These are phyloP conservation scores for Eutrema japonicum DNA, from an alignment of 345 rosid genomes.

Conservation along the genomic window DNA sequence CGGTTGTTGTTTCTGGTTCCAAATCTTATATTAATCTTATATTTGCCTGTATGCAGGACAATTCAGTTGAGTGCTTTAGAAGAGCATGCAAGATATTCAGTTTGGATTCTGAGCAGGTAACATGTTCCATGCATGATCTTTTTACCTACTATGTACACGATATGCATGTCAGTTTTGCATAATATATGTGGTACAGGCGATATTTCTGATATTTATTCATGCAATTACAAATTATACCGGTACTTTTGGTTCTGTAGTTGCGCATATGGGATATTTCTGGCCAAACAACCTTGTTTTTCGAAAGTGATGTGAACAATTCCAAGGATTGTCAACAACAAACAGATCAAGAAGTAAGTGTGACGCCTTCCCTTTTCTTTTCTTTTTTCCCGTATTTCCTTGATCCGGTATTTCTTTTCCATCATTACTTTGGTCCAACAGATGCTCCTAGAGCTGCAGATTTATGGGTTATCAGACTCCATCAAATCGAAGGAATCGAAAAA, in stretches of 20 bases:
- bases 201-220: constrained; percentile 41
- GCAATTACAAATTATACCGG: not conserved
- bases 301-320: constrained; percentile 57
- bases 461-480: constrained; percentile 91
- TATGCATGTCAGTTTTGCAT: constrained; percentile 21
- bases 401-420: constrained; percentile 27
- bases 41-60: constrained; percentile 60
- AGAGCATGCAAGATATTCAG: constrained; percentile 96
- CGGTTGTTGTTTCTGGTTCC: constrained; percentile 24
- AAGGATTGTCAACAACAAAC: constrained; percentile 66
- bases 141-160: constrained; percentile 24
- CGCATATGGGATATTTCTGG: constrained; percentile 96
- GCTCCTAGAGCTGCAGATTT: constrained; percentile 88
- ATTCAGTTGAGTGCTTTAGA: constrained; percentile 80
- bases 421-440: constrained; percentile 54
- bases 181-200: not conserved
- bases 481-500: constrained; percentile 77
- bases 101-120: constrained; percentile 80
- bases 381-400: not conserved
- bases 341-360: constrained; percentile 78
- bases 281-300: constrained; percentile 63
- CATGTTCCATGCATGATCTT: constrained; percentile 29
- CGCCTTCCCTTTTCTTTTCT: not conserved
- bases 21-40: constrained; percentile 26
- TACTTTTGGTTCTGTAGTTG: constrained; percentile 53